Evolutionary conservation across 495 filamentous ascomycete genomes (phyloP).

Genomic region (Cairneyella variabilis): DNA sequence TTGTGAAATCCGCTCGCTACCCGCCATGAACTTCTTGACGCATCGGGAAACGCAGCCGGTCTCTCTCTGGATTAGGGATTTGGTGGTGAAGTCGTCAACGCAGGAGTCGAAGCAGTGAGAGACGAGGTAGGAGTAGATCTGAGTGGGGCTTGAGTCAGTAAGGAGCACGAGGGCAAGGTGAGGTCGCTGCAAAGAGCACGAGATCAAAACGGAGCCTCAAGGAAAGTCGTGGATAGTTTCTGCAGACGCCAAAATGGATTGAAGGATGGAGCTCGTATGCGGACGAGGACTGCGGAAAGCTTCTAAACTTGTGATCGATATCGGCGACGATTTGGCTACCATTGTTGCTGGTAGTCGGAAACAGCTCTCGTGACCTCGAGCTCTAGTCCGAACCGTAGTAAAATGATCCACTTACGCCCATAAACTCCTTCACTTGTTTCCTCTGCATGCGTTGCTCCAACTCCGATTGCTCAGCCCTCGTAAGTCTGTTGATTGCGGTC

Average conservation of each 20-base stretch:
- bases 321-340: no score
- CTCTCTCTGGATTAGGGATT: conserved; percentile 81
- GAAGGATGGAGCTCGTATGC: no score
- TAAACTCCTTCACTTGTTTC: conserved; percentile 98
- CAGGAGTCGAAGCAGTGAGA: conserved; percentile 95
- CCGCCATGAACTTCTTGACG: conserved; percentile 91
- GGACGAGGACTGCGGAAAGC: no score
- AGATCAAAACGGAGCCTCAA: no score
- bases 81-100: conserved; percentile 97
- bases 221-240: no score
- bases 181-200: no score
- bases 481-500: conserved; percentile 49
- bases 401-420: conserved; percentile 82
- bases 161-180: no score
- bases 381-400: no score
- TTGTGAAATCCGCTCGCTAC: conserved; percentile 78
- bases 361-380: no score
- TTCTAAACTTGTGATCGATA: no score
- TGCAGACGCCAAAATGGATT: no score
- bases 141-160: conserved; percentile 11
- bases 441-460: conserved; percentile 88
- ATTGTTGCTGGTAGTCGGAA: no score
- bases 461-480: conserved; percentile 80
- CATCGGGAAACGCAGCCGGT: conserved; percentile 88
- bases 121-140: conserved; percentile 98